A percentile compares a stretch with the other conserved stretches of the same genome.
Conservation (phyloP, 2,329 filamentous ascomycete genomes). For the Penicillium polonicum region DNA sequence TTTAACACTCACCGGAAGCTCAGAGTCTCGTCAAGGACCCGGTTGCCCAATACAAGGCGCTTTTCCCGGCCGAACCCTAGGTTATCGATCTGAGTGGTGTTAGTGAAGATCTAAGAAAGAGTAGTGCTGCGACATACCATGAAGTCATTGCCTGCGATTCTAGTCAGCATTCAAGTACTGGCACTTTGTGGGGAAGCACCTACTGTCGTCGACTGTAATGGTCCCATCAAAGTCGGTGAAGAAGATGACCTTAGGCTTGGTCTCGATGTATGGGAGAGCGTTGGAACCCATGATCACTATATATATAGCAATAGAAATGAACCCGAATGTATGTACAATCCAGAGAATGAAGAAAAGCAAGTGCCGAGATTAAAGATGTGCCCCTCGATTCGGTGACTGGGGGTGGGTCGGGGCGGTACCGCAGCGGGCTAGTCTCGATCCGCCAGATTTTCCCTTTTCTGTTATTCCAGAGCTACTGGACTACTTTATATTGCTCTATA, state of each 20-base stretch:
- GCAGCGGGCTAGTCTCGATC: conserved; percentile 10
- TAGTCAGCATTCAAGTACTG: conserved; percentile 14
- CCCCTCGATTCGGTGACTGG: conserved; percentile 11
- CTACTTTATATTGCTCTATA: background rate
- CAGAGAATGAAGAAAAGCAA: conserved; percentile 2
- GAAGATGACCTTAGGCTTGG: conserved; percentile 86
- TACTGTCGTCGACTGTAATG: conserved; percentile 72
- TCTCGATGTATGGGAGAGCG: conserved; percentile 43
- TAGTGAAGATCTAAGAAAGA: background rate
- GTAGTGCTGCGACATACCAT: conserved; percentile 46
- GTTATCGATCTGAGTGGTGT: conserved; percentile 74
- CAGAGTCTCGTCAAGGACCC: conserved; percentile 68
- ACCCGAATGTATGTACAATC: background rate
- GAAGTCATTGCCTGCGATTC: conserved; percentile 59
- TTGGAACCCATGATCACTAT: conserved; percentile 31
- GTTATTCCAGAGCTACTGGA: background rate
- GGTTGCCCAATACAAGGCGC: conserved; percentile 70
- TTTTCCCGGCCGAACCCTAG: conserved; percentile 75
- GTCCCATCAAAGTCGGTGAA: conserved; percentile 99
- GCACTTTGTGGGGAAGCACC: conserved; percentile 28
- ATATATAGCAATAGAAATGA: background rate
- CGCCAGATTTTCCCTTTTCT: conserved; percentile 15
- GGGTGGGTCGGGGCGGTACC: conserved; percentile 14
- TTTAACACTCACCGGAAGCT: conserved; percentile 63
- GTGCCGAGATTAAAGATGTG: conserved; percentile 2